A percentile compares a stretch with the other conserved stretches of the same genome.
phyloP scores from a whole-genome alignment of 441 rosid genomes.

The Mallotus repandus region DNA sequence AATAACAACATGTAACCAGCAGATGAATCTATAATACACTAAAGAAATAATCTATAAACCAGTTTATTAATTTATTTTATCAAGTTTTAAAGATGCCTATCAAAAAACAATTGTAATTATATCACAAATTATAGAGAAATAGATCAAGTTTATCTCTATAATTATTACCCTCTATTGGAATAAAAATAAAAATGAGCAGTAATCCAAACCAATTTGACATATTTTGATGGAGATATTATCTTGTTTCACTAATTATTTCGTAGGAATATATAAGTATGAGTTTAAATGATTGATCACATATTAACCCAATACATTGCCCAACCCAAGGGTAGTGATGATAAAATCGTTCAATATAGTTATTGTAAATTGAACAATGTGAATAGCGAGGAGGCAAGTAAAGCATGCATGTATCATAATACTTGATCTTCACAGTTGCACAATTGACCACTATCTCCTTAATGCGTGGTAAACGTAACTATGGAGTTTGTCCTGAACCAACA shows the following conservation, averaged over 20 bases:
- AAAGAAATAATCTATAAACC: no score
- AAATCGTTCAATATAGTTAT: constrained; percentile 87
- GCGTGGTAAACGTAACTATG: constrained; percentile 73
- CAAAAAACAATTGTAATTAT: background rate
- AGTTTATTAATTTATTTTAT: background rate
- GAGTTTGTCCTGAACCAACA: constrained; percentile 64
- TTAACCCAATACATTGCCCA: constrained; percentile 97
- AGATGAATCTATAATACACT: no score
- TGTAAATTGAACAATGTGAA: constrained; percentile 97
- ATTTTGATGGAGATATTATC: background rate
- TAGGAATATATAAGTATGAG: background rate
- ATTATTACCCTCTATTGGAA: no score
- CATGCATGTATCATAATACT: constrained; percentile 98
- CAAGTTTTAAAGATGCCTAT: background rate
- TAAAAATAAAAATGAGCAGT: background rate
- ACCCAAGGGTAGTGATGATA: constrained; percentile 99
- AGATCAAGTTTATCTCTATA: no score
- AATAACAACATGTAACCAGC: no score
- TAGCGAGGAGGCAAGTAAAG: constrained; percentile 95
- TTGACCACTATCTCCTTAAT: constrained; percentile 74
- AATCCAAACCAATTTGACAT: background rate
- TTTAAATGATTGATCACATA: constrained; percentile 30
- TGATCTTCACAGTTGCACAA: constrained; percentile 72
- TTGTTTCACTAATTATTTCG: background rate
- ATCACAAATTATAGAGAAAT: constrained; percentile 2